Base-by-base conservation (phyloP, 805 yeast genomes). In the Zygoascus biomembranicola region DNA sequence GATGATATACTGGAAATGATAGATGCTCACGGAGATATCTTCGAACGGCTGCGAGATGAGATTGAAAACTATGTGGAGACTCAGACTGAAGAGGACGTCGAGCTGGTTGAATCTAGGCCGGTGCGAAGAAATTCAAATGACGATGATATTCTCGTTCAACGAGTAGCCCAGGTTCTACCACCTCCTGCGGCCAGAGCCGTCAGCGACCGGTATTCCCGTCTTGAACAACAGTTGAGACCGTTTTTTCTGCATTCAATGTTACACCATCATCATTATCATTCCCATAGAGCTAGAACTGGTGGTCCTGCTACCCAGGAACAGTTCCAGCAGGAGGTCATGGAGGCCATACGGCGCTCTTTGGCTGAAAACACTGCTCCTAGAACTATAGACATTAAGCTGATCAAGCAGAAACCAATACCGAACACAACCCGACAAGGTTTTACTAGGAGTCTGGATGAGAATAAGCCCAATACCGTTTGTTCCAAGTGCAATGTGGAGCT, bases 401-500 rank as follows among this genome's bases (percentile, higher is more conserved):
- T 55, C 23, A 42, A 47, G 11, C 35, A 46, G 28, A 50, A 39
- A 39, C 52, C 50, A 11, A 44, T 50, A 10, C 58, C 58, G 5
- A 32, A 14, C 14, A 16, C 39, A 2, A 18, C 53, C 5, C 18
- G 49, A 16, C 35, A 41, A 14, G 58, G 56, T 6, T 52, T 31
- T 47, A 48, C 55, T 3, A 49, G 58, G 26, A 11, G 43, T 3
- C 28, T 52, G 42, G 52, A 20, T 19, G 54, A 50, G 42, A 53
- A 58, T 2, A n/a, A 39, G 9, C 43, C 31, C 1, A 50, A 58
- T 6, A 44, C 52, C 2, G 49, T 43, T 19, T 84, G 97, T 69
- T 78, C 78, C 32, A 67, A 85, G 28, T 89, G 97, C 70, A 90
- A 89, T 0, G 77, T 79, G 0, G 76, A 72, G 2, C 69, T 89